Conservation (phyloP, 148 eudicot genomes). For the Gaultheria prostrata region DNA sequence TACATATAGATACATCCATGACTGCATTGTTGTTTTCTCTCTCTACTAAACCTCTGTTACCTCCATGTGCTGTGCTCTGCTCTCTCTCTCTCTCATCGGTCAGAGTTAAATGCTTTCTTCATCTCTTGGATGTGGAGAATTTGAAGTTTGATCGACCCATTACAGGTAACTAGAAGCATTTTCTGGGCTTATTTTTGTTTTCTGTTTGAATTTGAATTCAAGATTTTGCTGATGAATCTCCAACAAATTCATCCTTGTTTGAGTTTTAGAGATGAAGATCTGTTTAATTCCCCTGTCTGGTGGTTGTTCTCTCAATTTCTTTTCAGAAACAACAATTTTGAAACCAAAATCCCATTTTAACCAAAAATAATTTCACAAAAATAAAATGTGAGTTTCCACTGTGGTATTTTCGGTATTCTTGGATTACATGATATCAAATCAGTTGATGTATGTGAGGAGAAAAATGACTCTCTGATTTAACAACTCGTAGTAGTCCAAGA, state of each 20-base stretch:
- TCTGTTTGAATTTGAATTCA: background rate
- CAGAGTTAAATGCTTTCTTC: constrained; percentile 9
- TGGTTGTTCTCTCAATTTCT: background rate
- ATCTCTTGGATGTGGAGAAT: background rate
- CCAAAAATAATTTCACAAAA: background rate
- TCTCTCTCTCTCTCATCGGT: background rate
- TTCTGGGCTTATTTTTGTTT: background rate
- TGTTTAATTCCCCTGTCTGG: background rate
- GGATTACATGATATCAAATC: no score
- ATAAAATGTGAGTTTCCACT: no score
- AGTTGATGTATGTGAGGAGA: no score
- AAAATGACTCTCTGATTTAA: no score
- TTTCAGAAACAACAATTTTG: background rate
- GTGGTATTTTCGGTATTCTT: no score
- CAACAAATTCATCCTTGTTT: background rate
- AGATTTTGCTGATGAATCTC: background rate
- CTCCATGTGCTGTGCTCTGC: constrained; percentile 10
- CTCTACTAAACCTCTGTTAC: background rate
- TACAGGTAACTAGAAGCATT: background rate
- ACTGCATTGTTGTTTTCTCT: background rate
- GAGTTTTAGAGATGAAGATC: constrained; percentile 10
- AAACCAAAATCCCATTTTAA: background rate
- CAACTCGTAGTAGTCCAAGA: no score
- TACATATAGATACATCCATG: background rate
- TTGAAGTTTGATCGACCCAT: background rate